These are phyloP conservation scores for Neofusicoccum laricinum DNA, from an alignment of 2,329 filamentous ascomycete genomes.

Conservation along the genomic window DNA sequence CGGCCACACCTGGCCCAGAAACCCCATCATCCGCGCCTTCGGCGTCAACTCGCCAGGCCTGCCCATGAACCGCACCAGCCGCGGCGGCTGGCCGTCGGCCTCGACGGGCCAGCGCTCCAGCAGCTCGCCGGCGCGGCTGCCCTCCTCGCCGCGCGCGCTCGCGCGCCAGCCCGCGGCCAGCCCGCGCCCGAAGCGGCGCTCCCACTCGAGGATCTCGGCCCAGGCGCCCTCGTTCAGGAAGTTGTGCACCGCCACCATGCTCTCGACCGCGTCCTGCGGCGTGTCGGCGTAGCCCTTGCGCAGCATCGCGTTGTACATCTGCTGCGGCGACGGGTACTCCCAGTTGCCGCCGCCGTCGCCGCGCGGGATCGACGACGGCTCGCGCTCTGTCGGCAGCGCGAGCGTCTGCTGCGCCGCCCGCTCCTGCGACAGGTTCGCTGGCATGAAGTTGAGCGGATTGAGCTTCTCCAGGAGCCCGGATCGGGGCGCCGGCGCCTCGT, in stretches of 20 bases:
- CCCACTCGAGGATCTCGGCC: conserved; percentile 93
- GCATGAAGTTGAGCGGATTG: conserved; percentile 94
- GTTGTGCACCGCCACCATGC: conserved; percentile 97
- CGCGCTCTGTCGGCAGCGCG: conserved; percentile 73
- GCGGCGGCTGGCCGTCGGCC: conserved; percentile 55
- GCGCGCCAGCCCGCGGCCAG: conserved; percentile 69
- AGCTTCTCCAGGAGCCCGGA: conserved; percentile 61
- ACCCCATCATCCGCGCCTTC: conserved; percentile 80
- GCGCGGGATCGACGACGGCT: conserved; percentile 87
- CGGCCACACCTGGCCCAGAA: conserved; percentile 77
- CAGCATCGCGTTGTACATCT: conserved; percentile 98
- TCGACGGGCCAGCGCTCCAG: conserved; percentile 32
- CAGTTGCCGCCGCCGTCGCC: conserved; percentile 74
- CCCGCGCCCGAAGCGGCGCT: conserved; percentile 76
- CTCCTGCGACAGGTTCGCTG: conserved; percentile 76
- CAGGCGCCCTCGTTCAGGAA: conserved; percentile 97
- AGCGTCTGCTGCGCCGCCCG: conserved; percentile 70
- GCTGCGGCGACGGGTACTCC: conserved; percentile 97
- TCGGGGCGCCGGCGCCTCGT: conserved; percentile 35
- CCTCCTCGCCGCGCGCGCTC: conserved; percentile 69
- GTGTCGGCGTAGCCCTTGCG: conserved; percentile 96
- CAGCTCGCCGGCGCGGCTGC: conserved; percentile 47
- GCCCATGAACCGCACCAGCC: conserved; percentile 82
- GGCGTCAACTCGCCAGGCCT: conserved; percentile 86
- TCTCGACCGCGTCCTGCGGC: conserved; percentile 86